These are phyloP conservation scores for Cantharellus cinnabarinus DNA, from an alignment of 768 basidiomycete species.

Conservation along the genomic window DNA sequence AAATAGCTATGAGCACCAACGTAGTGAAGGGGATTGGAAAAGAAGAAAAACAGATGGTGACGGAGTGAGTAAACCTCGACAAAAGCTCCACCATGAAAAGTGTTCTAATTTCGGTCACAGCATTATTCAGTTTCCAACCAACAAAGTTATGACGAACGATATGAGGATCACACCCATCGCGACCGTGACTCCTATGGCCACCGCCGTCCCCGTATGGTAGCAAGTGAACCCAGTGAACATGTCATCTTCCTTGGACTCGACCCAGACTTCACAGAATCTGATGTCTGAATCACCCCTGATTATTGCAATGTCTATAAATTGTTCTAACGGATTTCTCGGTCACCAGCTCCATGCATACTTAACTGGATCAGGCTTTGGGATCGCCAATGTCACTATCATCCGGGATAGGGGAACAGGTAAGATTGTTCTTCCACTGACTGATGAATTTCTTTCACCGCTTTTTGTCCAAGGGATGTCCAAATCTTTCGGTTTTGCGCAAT, in stretches of 20 bases:
- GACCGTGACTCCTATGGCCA: conserved; percentile 15
- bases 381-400: conserved; percentile 86
- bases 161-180: conserved; percentile 25
- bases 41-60: conserved; percentile 53
- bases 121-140: conserved; percentile 9
- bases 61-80: neutral
- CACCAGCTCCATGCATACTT: conserved; percentile 61
- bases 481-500: conserved; percentile 94
- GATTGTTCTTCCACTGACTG: conserved; percentile 47
- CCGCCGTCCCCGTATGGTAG: conserved; percentile 33
- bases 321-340: neutral
- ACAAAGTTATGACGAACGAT: conserved; percentile 15
- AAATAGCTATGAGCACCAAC: conserved; percentile 41
- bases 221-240: conserved; percentile 76
- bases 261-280: conserved; percentile 78
- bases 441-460: conserved; percentile 44
- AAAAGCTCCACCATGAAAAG: too few species aligned
- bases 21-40: conserved; percentile 41
- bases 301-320: neutral
- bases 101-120: too few species aligned
- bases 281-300: conserved; percentile 36
- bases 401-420: conserved; percentile 89
- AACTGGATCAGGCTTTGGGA: conserved; percentile 44
- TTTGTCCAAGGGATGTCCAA: conserved; percentile 71
- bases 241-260: conserved; percentile 92